phyloP scores from a whole-genome alignment of 1,139 yeast genomes.

The Lodderomyces elongisporus region DNA sequence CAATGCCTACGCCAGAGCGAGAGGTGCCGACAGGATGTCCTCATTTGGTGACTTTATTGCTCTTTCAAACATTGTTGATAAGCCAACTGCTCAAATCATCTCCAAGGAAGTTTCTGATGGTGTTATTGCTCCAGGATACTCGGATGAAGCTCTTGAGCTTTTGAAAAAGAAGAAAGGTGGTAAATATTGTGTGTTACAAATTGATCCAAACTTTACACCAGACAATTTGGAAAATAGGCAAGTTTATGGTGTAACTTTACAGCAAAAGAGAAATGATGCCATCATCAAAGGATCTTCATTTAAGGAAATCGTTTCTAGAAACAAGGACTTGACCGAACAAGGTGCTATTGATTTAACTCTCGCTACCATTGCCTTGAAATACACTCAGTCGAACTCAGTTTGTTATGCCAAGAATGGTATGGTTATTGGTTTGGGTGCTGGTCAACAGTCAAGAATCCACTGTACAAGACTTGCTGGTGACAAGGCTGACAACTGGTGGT shows the following conservation, averaged over 20 bases:
- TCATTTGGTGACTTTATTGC: conserved; percentile 99
- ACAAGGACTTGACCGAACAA: conserved; percentile 84
- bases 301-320: conserved; percentile 84
- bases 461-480: conserved; percentile 99
- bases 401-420: conserved; percentile 98
- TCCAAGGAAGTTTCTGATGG: conserved; percentile 98
- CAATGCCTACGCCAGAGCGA: conserved; percentile 96
- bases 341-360: conserved; percentile 91
- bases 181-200: conserved; percentile 92
- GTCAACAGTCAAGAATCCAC: conserved; percentile 98
- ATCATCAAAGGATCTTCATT: conserved; percentile 81
- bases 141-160: conserved; percentile 84
- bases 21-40: conserved; percentile 99
- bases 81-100: conserved; percentile 94
- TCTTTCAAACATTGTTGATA: conserved; percentile 89
- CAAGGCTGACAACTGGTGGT: conserved; percentile 99
- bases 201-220: conserved; percentile 91
- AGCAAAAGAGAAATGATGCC: conserved; percentile 97
- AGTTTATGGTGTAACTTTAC: conserved; percentile 91
- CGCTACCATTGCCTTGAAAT: conserved; percentile 94
- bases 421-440: conserved; percentile 98
- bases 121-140: conserved; percentile 96
- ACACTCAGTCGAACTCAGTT: conserved; percentile 97
- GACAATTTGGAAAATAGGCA: conserved; percentile 82
- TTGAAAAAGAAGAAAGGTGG: conserved; percentile 93